Base-by-base conservation (phyloP, 106 monocot species). In the Platanthera guangdongensis region DNA sequence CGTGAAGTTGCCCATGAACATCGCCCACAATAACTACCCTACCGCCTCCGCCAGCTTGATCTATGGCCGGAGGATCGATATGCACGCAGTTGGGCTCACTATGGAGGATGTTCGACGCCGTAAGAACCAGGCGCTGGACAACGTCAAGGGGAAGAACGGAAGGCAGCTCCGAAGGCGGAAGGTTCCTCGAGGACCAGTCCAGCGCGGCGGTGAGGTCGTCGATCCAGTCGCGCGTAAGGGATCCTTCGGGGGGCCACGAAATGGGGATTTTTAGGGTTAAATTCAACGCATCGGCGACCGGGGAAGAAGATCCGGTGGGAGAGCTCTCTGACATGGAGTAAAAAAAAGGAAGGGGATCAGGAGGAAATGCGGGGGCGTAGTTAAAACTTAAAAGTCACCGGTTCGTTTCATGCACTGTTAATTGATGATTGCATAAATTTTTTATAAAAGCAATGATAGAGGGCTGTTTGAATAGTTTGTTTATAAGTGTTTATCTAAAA, bases 1-100 rank as follows among this genome's bases (percentile, higher is more conserved):
- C 97, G 50, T 97, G 97, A 55, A 97, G 81, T 88, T 97, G 97
- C 4, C 97, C 97, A 50, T 97, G 97, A 5, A 97, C 91, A 70
- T 97, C 97, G 6, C 97, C 97, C 74, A 97, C 97, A 9, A 96
- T 89, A 9, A 94, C 89, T 16, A 93, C 88, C 21, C 55, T 39
- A 21, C 73, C 63, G 49, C 72, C 78, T 3, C 25, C 78, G 39
- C 68, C 79, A n/a, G 12, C 77, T 7, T 39, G 69, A 19, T 76
- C 78, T 18, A 6, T 54, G 39, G 72, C 12, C 0, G 51, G 21
- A 8, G 81, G 80, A 18, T 93, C 83, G 50, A 97, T 51, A n/a
- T 50, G 13, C 53, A 97, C 74, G 72, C 84, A 89, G 75, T 97
- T 97, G 50, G 91, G 91, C 78, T 97, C 97, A 50, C 72, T 86